Percentiles rank a stretch among this genome's conserved stretches.
Conservation (phyloP, 2,329 filamentous ascomycete species). For the Paracoccidioides brasiliensis region DNA sequence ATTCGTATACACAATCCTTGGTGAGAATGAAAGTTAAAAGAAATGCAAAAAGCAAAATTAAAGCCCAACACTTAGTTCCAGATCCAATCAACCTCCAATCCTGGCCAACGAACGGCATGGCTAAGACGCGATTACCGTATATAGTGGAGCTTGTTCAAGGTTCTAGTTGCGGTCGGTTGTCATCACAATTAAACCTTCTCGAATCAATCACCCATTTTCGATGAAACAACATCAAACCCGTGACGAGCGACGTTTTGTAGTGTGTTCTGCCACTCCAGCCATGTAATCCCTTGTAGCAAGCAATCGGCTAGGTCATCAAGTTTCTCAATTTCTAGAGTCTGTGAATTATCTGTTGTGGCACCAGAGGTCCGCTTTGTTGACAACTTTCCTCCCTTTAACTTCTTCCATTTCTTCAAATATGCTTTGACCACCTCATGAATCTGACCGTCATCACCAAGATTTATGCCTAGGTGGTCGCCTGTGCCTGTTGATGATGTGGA, state of each 20-base stretch:
- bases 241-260: slow-evolving; percentile 16
- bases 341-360: slow-evolving; percentile 8
- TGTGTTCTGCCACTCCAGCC: slow-evolving; percentile 56
- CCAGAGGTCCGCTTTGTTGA: slow-evolving; percentile 3
- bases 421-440: slow-evolving; percentile 15
- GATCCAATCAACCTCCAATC: no score
- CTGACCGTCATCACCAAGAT: slow-evolving; percentile 6
- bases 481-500: not conserved
- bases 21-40: no score
- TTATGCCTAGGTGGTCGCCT: not conserved
- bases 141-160: not conserved
- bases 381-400: not conserved
- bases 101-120: not conserved
- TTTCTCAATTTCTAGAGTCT: slow-evolving; percentile 36
- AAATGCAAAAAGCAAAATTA: no score
- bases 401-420: slow-evolving; percentile 20
- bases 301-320: slow-evolving; percentile 73
- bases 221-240: slow-evolving; percentile 13
- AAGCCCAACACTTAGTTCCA: no score
- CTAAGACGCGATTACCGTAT: not conserved
- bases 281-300: slow-evolving; percentile 63
- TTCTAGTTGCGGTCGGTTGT: not conserved
- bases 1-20: no score
- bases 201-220: not conserved
- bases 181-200: not conserved